Base-by-base conservation (phyloP, 495 filamentous ascomycete species). In the Xylaria castorea region DNA sequence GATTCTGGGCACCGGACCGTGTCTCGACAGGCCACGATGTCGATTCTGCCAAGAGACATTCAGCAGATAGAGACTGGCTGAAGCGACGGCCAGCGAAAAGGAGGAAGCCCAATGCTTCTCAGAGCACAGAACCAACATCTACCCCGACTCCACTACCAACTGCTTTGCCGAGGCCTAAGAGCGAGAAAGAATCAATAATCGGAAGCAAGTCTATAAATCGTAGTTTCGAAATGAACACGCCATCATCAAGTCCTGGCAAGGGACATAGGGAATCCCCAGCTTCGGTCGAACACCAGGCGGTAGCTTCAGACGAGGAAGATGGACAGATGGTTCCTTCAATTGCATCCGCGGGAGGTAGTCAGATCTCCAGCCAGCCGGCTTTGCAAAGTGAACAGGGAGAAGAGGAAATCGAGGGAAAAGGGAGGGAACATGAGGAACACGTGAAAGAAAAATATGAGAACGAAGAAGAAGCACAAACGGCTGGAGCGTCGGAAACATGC, bases 1-100 rank as follows among this genome's bases (percentile, higher is more conserved):
- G 55, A 32, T 81, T 81, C 50, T 81, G 80, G 79, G 75, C 74
- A 55, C 75, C 79, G 16, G 48, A 30, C 7, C 55, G 71, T n/a
- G 62, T 32, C 14, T 20, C 51, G 0, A 12, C 22, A 22, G 44
- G 70, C 50, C 60, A 58, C 6, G 53, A 20, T 30, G 20, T 50
- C 14, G 51, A 64, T 8, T 36, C 67, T 1, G 36, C 38, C 64
- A 73, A 65, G 63, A 81, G 76, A 70, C 76, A 76, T 42, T 34
- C 74, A 53, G 70, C 70, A 11, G 57, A 51, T 18, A 72, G 60
- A 51, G 70, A 72, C 53, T 81, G 76, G 78, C 60, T 81, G 32
- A 77, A 75, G 65, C 75, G 62, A 27, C 75, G 58, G 36, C 55
- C 50, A 66, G 64, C 70, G 27, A 81, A 81, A 58, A 73, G 70